phyloP scores from a whole-genome alignment of 768 basidiomycete species.

The Lactarius indigo region DNA sequence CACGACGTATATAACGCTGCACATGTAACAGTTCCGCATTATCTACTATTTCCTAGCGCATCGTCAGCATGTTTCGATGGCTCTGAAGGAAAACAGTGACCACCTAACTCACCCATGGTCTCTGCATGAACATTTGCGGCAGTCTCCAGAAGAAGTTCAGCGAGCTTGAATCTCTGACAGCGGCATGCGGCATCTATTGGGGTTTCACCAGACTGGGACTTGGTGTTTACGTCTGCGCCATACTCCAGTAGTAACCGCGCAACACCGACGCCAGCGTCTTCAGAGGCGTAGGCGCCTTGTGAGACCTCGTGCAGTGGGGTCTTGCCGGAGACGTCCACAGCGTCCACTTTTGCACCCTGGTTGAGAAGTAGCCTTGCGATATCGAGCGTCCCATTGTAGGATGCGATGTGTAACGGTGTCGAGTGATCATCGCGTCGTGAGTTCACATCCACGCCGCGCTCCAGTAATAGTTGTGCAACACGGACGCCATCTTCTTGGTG shows the following conservation, averaged over 20 bases:
- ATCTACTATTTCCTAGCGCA: background rate
- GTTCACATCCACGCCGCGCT: too few species aligned
- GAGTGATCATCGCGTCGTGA: too few species aligned
- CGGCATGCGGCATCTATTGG: background rate
- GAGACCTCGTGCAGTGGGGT: background rate
- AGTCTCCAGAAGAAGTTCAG: background rate
- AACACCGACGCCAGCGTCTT: background rate
- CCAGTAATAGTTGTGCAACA: too few species aligned
- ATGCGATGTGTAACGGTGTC: too few species aligned
- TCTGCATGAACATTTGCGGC: too few species aligned
- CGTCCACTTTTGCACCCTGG: background rate
- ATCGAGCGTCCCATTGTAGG: too few species aligned
- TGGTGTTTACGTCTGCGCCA: too few species aligned
- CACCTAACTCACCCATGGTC: background rate
- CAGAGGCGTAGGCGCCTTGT: background rate
- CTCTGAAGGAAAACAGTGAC: background rate
- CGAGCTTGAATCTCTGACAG: background rate
- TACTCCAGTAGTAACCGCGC: too few species aligned
- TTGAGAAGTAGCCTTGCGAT: background rate
- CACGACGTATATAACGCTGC: background rate
- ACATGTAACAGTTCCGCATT: background rate
- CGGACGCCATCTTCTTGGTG: too few species aligned
- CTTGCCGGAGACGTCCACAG: background rate
- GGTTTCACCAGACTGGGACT: background rate
- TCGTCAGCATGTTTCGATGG: background rate